These are phyloP conservation scores for Pseudofabraea citricarpa DNA, from an alignment of 2,329 filamentous ascomycete species.

Conservation along the genomic window DNA sequence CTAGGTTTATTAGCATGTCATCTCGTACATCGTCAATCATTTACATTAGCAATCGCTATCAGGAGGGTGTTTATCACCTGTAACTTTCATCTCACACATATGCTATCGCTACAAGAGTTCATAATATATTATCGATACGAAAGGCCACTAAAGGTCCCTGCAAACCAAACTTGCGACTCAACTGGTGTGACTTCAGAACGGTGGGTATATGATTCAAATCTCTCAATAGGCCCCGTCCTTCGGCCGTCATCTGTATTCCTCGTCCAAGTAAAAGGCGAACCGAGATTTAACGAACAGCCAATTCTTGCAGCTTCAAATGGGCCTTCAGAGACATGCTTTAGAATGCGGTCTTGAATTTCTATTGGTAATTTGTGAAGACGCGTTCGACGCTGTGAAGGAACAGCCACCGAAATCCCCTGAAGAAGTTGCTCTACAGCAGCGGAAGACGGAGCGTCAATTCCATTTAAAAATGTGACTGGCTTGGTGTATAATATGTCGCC, in stretches of 20 bases:
- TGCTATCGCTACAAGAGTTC: too few relatives aligned
- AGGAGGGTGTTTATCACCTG: too few relatives aligned
- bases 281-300: neutral
- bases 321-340: neutral
- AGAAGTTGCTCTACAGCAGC: neutral
- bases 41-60: too few relatives aligned
- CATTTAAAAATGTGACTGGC: neutral
- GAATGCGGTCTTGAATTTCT: slow-evolving; percentile 1
- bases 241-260: neutral
- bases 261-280: neutral
- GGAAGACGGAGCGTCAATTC: neutral
- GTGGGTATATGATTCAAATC: neutral
- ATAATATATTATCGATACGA: neutral
- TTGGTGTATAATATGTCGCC: neutral
- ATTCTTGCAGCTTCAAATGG: neutral
- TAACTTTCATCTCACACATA: too few relatives aligned
- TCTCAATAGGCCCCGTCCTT: neutral
- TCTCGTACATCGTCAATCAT: too few relatives aligned
- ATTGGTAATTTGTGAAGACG: neutral
- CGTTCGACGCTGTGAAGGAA: neutral
- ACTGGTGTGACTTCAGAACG: neutral
- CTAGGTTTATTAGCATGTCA: too few relatives aligned
- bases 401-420: neutral
- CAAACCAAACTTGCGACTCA: neutral
- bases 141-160: neutral